Evolutionary conservation across 176 grass and related monocot genomes (phyloP).

Genomic region (Eragrostis curvula): DNA sequence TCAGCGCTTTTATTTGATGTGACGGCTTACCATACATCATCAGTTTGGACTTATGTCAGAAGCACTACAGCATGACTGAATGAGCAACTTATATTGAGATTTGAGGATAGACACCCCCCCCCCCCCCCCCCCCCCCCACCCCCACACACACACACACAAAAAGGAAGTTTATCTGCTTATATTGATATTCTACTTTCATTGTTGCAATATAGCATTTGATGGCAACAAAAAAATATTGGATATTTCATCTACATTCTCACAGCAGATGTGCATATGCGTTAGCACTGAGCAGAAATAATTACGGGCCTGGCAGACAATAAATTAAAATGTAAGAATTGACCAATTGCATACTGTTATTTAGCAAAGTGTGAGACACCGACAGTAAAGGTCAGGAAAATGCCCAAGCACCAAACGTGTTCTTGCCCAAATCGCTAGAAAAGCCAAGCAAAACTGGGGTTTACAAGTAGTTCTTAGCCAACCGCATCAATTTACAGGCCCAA

Average conservation of each 20-base stretch:
- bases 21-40: background rate
- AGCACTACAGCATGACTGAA: background rate
- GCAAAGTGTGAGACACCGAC: background rate
- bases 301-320: background rate
- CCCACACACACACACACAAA: too few species aligned
- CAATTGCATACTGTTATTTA: background rate
- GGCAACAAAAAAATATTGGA: background rate
- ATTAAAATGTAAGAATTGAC: constrained; percentile 17
- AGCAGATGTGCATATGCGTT: background rate
- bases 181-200: background rate
- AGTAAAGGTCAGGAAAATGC: background rate
- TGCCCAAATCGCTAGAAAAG: constrained; percentile 42
- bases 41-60: background rate
- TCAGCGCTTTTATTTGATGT: constrained; percentile 24
- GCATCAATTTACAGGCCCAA: constrained; percentile 62
- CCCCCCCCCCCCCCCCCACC: too few species aligned
- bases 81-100: background rate
- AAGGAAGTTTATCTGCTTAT: constrained; percentile 16
- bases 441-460: constrained; percentile 32
- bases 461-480: constrained; percentile 34
- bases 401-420: constrained; percentile 12
- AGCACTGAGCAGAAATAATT: background rate
- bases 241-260: background rate
- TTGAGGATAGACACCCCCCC: too few species aligned
- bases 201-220: background rate